A percentile compares a stretch with the other conserved stretches of the same genome.
These are phyloP conservation scores for Penicillium paxilli DNA, from an alignment of 495 filamentous ascomycete genomes.

Conservation along the genomic window DNA sequence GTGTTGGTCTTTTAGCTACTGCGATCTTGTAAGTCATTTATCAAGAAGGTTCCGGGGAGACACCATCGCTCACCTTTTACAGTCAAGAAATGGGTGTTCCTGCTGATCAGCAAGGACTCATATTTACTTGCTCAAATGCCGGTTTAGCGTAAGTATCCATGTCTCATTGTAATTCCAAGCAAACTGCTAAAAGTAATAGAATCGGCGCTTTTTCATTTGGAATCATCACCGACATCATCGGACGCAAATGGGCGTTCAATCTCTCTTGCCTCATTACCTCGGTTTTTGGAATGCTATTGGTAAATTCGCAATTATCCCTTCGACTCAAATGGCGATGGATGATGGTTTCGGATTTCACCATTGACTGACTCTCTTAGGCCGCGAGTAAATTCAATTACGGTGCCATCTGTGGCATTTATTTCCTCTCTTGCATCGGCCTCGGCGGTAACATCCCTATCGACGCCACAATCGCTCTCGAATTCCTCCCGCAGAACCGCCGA, in stretches of 20 bases:
- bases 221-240: slow-evolving; percentile 51
- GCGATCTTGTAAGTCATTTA: not conserved
- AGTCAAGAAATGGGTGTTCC: not conserved
- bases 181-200: not conserved
- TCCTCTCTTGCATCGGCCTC: slow-evolving; percentile 14
- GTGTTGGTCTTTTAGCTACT: slow-evolving; percentile 36
- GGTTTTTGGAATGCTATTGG: slow-evolving; percentile 46
- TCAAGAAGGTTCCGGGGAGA: not conserved
- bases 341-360: too few relatives aligned
- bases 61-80: not conserved
- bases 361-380: slow-evolving; percentile 1
- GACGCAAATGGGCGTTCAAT: slow-evolving; percentile 52
- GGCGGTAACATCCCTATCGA: slow-evolving; percentile 46
- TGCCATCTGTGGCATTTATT: slow-evolving; percentile 5
- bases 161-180: not conserved
- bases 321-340: not conserved
- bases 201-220: slow-evolving; percentile 49
- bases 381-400: slow-evolving; percentile 11
- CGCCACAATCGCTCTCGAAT: slow-evolving; percentile 48
- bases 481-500: slow-evolving; percentile 39
- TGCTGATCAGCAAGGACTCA: not conserved
- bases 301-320: not conserved
- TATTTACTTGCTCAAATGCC: not conserved
- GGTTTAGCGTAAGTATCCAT: not conserved
- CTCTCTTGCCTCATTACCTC: slow-evolving; percentile 45